Evolutionary conservation across 2,329 filamentous ascomycete species (phyloP).

Genomic region (Nothomitra cinnamomea): DNA sequence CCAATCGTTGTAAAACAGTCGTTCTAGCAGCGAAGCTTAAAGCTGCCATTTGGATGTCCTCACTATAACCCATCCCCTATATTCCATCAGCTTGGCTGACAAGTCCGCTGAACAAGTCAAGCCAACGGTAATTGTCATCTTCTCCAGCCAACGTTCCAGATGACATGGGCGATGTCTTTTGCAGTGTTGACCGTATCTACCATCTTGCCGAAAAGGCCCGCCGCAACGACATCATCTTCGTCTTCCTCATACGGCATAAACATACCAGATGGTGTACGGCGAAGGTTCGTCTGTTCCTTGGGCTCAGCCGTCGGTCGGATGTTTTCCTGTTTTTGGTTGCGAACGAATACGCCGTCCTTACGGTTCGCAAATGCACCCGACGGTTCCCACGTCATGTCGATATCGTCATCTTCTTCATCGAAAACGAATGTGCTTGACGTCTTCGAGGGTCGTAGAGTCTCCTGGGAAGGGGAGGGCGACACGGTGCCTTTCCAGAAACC

Average conservation of each 20-base stretch:
- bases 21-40: neutral
- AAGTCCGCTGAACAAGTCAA: constrained; percentile 9
- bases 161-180: constrained; percentile 45
- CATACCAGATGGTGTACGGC: constrained; percentile 72
- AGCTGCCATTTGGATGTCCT: neutral
- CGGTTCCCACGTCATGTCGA: constrained; percentile 28
- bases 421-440: constrained; percentile 49
- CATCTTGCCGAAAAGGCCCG: constrained; percentile 58
- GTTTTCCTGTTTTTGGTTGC: neutral
- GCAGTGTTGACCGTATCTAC: constrained; percentile 60
- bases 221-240: constrained; percentile 37
- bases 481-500: constrained; percentile 28
- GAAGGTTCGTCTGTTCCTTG: constrained; percentile 34
- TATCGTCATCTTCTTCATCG: constrained; percentile 41
- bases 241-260: constrained; percentile 75
- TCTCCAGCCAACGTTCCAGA: constrained; percentile 50
- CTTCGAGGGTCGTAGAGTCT: constrained; percentile 58
- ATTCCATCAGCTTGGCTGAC: neutral
- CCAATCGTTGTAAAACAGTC: neutral
- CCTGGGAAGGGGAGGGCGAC: constrained; percentile 65
- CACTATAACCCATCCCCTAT: neutral
- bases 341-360: constrained; percentile 16
- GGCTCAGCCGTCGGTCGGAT: neutral
- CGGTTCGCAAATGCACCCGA: constrained; percentile 19
- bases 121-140: constrained; percentile 18